Conservation (phyloP, 2,329 filamentous ascomycete genomes). For the Paracorniculantispora psalliotae region DNA sequence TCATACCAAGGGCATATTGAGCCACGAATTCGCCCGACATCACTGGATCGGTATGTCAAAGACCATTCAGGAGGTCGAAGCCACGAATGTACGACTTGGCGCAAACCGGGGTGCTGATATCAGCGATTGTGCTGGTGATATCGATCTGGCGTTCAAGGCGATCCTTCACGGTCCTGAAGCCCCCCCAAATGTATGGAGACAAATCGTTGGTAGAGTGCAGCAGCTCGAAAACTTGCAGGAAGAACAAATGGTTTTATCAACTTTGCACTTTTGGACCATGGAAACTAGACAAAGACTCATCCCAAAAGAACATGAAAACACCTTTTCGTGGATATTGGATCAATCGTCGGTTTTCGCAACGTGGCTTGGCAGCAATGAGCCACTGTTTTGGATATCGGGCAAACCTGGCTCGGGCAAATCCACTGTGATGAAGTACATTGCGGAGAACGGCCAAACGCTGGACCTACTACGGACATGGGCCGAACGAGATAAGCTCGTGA, state of each 20-base stretch:
- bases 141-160: background rate
- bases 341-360: background rate
- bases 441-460: background rate
- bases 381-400: background rate
- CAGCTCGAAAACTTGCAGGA: background rate
- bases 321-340: background rate
- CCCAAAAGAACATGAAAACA: background rate
- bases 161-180: background rate
- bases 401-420: background rate
- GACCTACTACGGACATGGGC: background rate
- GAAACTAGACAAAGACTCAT: slow-evolving; percentile 1
- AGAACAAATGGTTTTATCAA: background rate
- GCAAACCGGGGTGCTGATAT: background rate
- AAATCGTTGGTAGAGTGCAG: background rate
- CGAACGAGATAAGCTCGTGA: background rate
- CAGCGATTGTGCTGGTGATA: background rate
- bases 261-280: background rate
- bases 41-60: background rate
- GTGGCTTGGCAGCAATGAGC: background rate
- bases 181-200: background rate
- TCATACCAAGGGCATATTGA: too few species aligned
- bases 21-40: background rate
- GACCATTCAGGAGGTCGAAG: background rate
- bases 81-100: background rate
- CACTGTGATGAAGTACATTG: background rate